phyloP scores from a whole-genome alignment of 352 stramenopile genomes.

The Elongisporangium anandrum region DNA sequence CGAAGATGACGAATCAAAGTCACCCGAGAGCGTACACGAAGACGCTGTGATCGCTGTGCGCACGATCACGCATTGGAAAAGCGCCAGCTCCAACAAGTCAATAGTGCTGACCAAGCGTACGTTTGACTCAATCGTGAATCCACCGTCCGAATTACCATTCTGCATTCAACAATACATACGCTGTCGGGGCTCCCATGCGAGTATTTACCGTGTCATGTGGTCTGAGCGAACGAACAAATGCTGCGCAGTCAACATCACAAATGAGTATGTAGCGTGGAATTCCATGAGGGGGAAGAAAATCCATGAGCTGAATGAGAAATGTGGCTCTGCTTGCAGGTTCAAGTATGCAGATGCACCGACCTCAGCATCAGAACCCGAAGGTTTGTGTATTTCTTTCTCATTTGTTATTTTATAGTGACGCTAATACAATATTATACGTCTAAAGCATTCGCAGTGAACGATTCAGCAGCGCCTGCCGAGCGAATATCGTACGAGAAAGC shows the following conservation, averaged over 20 bases:
- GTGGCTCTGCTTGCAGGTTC: background rate
- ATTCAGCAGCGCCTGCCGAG: slow-evolving; percentile 12
- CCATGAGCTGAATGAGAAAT: background rate
- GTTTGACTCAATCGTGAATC: slow-evolving; percentile 53
- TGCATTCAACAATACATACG: slow-evolving; percentile 69
- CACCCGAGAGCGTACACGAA: background rate
- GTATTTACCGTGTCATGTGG: slow-evolving; percentile 72
- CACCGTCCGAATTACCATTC: slow-evolving; percentile 50
- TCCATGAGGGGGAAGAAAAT: background rate
- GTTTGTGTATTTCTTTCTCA: background rate
- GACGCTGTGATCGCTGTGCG: slow-evolving; percentile 57
- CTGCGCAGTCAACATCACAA: slow-evolving; percentile 71
- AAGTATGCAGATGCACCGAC: slow-evolving; percentile 1
- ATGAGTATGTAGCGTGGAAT: slow-evolving; percentile 34
- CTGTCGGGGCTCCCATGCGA: slow-evolving; percentile 60
- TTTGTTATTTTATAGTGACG: background rate
- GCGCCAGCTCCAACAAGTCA: slow-evolving; percentile 41
- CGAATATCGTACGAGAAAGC: slow-evolving; percentile 20
- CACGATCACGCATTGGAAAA: slow-evolving; percentile 51
- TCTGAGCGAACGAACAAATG: slow-evolving; percentile 41
- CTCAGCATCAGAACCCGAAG: background rate
- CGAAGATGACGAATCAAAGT: slow-evolving; percentile 6
- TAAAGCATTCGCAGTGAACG: background rate
- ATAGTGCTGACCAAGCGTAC: slow-evolving; percentile 52
- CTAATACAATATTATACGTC: background rate